Evolutionary conservation across 139 green algal genomes (phyloP), one percentile per base, ranked within the genome.

Genomic region (Protoeuglena noctilucae): DNA sequence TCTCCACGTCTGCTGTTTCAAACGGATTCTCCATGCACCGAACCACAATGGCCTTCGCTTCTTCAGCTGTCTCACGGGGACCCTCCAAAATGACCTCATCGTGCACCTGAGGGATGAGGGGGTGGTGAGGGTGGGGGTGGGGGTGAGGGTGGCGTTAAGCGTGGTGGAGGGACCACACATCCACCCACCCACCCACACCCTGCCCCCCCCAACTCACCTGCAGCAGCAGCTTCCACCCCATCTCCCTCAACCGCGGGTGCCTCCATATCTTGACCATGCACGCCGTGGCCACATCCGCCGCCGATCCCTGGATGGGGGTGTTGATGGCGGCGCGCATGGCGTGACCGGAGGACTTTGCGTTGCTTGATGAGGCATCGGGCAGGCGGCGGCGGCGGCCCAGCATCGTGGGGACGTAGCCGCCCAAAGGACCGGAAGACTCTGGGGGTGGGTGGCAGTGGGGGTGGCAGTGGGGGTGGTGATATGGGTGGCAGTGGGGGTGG

Each of bases 21-120:
- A 79, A 98, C n/a, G 90, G 90, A 47, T 79, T 73, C 49, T 69
- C 64, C 90, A 98, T 98, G 70, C 74, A 82, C 1, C 69, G 14
- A 22, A 89, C 59, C 21, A 96, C 84, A 27, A 86, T 54, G 26
- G 58, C 9, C 50, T 77, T 63, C 9, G 89, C 90, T 19, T 75
- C 58, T 22, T 84, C 71, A 7, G 73, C 71, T 16, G 54, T 71
- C 54, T 88, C 82, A 34, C 72, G 63, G 2, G 90, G 90, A 3
- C 90, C 90, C 61, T 98, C 90, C 53, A 98, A 56, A 59, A 98
- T 96, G 1, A 98, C 85, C 72, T 98, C 89, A 53, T 97, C 89
- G 62, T 97, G 86, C 28, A 95, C 80, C 74, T 88, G 70, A 12
- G 48, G 30, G 46, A 40, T 24, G 25, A 64, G 26, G 1, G 22